Percentiles rank a stretch among this genome's conserved stretches.
Evolutionary conservation across 805 yeast genomes (phyloP).

Genomic region (Saccharomycodes ludwigii): DNA sequence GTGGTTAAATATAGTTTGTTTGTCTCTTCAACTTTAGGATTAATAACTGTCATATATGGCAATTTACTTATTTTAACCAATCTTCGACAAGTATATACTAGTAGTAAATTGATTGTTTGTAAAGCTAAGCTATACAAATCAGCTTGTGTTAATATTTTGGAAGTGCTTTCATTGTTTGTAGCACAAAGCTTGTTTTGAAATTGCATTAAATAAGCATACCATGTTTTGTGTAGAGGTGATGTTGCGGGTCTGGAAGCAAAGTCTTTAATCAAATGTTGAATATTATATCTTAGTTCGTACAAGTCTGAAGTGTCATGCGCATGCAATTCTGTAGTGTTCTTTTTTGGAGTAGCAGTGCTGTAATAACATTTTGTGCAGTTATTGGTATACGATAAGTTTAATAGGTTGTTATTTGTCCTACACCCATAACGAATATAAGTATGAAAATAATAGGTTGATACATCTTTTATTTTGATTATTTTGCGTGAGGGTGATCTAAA

Average conservation of each 20-base stretch:
- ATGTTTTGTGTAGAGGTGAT: slow-evolving; percentile 29
- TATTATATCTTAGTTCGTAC: slow-evolving; percentile 43
- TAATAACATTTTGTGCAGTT: no score
- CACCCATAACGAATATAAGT: no score
- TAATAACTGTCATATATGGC: slow-evolving; percentile 76
- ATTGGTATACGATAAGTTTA: no score
- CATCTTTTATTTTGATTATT: no score
- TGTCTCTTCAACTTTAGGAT: slow-evolving; percentile 74
- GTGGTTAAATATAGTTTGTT: no score
- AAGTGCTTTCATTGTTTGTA: slow-evolving; percentile 8
- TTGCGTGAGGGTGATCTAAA: no score
- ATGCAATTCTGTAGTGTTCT: no score
- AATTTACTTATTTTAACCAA: slow-evolving; percentile 55
- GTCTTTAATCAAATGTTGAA: slow-evolving; percentile 46
- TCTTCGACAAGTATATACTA: slow-evolving; percentile 59
- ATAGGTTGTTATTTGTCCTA: no score
- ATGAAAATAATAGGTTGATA: no score
- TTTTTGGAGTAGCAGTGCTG: no score
- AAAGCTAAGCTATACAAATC: slow-evolving; percentile 30
- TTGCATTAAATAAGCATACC: slow-evolving; percentile 37
- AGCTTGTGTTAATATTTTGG: slow-evolving; percentile 19
- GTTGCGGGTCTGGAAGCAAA: slow-evolving; percentile 41
- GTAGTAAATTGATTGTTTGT: slow-evolving; percentile 42
- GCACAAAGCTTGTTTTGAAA: slow-evolving; percentile 27
- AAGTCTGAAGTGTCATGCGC: no score